Evolutionary conservation across 768 basidiomycete species (phyloP).

Genomic region (Phlegmacium glaucopus): DNA sequence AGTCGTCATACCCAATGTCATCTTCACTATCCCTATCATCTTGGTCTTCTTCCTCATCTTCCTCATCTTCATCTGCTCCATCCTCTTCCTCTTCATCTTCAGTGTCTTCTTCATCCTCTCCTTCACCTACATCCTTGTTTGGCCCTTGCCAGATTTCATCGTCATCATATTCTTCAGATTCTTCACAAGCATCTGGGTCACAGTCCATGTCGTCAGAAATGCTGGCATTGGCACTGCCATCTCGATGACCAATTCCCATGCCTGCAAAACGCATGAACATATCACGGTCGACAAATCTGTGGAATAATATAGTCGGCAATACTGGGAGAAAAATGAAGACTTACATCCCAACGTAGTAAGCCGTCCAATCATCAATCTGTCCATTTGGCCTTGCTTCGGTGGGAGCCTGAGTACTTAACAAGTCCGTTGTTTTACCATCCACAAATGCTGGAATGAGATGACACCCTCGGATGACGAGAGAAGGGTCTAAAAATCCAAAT

Average conservation of each 20-base stretch:
- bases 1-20: background rate
- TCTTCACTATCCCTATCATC: conserved; percentile 1
- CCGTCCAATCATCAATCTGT: conserved; percentile 15
- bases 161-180: background rate
- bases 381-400: conserved; percentile 3
- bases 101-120: background rate
- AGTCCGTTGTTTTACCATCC: conserved; percentile 12
- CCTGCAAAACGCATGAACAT: conserved; percentile 28
- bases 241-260: conserved; percentile 8
- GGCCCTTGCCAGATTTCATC: background rate
- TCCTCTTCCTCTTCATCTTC: background rate
- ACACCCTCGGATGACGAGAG: conserved; percentile 25
- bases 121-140: background rate
- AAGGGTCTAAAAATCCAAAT: conserved; percentile 34
- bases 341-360: conserved; percentile 36
- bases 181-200: background rate
- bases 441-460: conserved; percentile 32
- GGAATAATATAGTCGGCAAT: background rate
- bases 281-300: conserved; percentile 37
- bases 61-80: background rate
- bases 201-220: background rate
- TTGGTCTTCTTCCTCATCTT: background rate
- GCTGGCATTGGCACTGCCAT: background rate
- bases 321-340: conserved; percentile 5
- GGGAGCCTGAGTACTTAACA: background rate